Percentiles rank a stretch among this genome's conserved stretches.
phyloP scores from a whole-genome alignment of 2,329 filamentous ascomycete species.

The Ophiostoma fasciatum region DNA sequence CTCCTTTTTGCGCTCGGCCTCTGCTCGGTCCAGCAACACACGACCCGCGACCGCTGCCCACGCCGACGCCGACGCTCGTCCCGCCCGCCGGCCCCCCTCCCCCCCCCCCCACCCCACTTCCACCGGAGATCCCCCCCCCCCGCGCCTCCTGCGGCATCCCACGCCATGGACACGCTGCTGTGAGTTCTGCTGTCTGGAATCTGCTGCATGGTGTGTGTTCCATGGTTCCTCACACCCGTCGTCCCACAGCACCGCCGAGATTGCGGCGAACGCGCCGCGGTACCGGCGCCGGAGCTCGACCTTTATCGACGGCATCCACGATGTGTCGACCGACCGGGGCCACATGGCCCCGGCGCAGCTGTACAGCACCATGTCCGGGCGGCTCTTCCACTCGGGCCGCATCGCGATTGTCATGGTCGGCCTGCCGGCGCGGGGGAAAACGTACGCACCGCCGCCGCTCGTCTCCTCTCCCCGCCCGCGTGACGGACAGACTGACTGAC shows the following conservation, averaged over 20 bases:
- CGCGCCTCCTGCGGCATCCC: too few species aligned
- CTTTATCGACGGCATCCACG: conserved; percentile 94
- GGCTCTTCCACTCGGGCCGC: conserved; percentile 89
- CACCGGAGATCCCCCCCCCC: too few species aligned
- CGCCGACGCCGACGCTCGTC: too few species aligned
- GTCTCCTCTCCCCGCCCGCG: too few species aligned
- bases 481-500: too few species aligned
- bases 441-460: too few species aligned
- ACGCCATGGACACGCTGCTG: conserved; percentile 9
- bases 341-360: conserved; percentile 88
- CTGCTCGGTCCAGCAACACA: too few species aligned
- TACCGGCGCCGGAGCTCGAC: conserved; percentile 90
- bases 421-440: conserved; percentile 88
- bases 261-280: conserved; percentile 77
- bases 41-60: too few species aligned
- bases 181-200: conserved; percentile 3
- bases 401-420: conserved; percentile 97
- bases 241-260: conserved; percentile 60
- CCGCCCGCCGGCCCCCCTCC: too few species aligned
- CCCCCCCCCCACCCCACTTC: too few species aligned
- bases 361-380: conserved; percentile 94
- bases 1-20: too few species aligned
- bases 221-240: not conserved
- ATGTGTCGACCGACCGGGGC: conserved; percentile 58
- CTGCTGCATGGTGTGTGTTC: too few species aligned